Evolutionary conservation across 2,329 filamentous ascomycete genomes (phyloP).

Genomic region (Ceratocystis papillata): DNA sequence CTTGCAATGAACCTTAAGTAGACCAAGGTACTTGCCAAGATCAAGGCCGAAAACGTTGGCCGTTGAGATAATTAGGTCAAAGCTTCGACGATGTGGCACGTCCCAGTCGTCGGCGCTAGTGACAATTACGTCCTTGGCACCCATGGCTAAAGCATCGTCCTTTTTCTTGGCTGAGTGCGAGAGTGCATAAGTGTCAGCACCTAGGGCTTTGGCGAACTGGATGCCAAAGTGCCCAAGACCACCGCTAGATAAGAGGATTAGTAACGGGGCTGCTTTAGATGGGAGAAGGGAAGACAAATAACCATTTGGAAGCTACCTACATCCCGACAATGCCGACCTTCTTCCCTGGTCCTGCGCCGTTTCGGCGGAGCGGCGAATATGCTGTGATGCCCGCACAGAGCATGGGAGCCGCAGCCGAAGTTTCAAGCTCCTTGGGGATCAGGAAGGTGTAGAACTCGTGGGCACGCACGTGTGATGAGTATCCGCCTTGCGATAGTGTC

Average conservation of each 20-base stretch:
- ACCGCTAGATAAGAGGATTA: conserved; percentile 32
- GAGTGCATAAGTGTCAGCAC: conserved; percentile 45
- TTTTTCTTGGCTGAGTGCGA: conserved; percentile 47
- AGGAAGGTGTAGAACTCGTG: conserved; percentile 66
- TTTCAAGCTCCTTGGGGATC: conserved; percentile 59
- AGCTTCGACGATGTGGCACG: conserved; percentile 42
- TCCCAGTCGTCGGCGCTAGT: conserved; percentile 45
- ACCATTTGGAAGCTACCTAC: not conserved
- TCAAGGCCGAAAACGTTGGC: conserved; percentile 59
- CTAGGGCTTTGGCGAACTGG: conserved; percentile 55
- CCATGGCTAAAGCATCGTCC: conserved; percentile 43
- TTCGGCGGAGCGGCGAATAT: conserved; percentile 62
- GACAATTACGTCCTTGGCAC: conserved; percentile 47
- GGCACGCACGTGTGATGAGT: conserved; percentile 54
- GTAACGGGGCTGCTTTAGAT: not conserved
- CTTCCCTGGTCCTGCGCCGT: conserved; percentile 62
- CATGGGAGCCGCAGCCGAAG: conserved; percentile 59
- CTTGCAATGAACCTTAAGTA: conserved; percentile 70
- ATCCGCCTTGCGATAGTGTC: conserved; percentile 52
- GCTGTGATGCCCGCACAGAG: conserved; percentile 72
- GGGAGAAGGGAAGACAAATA: not conserved
- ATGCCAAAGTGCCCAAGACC: conserved; percentile 59
- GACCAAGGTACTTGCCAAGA: conserved; percentile 58
- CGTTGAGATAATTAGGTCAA: conserved; percentile 63
- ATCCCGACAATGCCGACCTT: conserved; percentile 62